phyloP scores from a whole-genome alignment of 1,284 basidiomycete species.

The Ceratobasidium sp. region DNA sequence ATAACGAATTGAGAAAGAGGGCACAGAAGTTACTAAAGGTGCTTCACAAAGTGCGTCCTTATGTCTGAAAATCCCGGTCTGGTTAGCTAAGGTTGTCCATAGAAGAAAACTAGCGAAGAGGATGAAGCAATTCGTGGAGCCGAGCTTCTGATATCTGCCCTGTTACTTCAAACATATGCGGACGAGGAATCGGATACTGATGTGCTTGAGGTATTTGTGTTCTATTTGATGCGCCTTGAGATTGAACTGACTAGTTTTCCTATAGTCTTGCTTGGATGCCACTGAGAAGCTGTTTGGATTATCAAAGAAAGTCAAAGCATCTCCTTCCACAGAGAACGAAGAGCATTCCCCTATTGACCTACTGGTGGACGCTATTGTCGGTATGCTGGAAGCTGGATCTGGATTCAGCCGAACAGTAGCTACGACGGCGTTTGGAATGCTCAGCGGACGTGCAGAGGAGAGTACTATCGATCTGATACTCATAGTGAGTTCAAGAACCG shows the following conservation, averaged over 20 bases:
- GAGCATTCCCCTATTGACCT: constrained; percentile 75
- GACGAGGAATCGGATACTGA: constrained; percentile 59
- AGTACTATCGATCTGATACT: constrained; percentile 86
- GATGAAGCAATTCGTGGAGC: constrained; percentile 57
- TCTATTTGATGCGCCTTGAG: not conserved
- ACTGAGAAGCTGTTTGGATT: constrained; percentile 50
- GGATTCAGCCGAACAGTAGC: constrained; percentile 83
- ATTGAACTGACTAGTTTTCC: constrained; percentile 8
- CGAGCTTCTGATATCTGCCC: constrained; percentile 73
- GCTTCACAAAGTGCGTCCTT: constrained; percentile 53
- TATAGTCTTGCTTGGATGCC: constrained; percentile 40
- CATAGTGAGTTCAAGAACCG: constrained; percentile 62
- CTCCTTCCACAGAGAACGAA: constrained; percentile 53
- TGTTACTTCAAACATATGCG: constrained; percentile 75
- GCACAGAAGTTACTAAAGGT: constrained; percentile 58
- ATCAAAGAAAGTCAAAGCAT: constrained; percentile 57
- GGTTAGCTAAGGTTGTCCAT: not conserved
- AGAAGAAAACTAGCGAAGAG: constrained; percentile 7
- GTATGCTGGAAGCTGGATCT: constrained; percentile 85
- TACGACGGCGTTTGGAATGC: constrained; percentile 80
- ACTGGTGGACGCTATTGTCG: constrained; percentile 87
- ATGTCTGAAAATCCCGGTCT: not conserved
- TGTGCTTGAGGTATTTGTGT: constrained; percentile 65
- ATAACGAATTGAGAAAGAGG: constrained; percentile 56
- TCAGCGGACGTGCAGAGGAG: constrained; percentile 73